A percentile compares a stretch with the other conserved stretches of the same genome.
Evolutionary conservation across 2,329 filamentous ascomycete species (phyloP).

Genomic region (Anthostomella pinea): DNA sequence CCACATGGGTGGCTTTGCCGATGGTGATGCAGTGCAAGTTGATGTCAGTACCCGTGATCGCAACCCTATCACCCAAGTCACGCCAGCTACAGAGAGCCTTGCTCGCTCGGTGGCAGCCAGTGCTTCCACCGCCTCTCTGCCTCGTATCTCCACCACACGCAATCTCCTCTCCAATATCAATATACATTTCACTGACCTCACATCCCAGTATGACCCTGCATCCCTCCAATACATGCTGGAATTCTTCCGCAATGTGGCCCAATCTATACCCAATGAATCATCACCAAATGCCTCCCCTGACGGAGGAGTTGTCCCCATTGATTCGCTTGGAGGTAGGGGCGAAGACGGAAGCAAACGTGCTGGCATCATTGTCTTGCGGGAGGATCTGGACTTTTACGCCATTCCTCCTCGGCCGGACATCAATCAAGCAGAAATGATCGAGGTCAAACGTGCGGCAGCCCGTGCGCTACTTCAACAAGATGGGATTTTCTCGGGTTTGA

Average conservation of each 20-base stretch:
- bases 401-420: conserved; percentile 88
- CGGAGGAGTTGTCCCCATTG: conserved; percentile 62
- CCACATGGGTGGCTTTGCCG: conserved; percentile 88
- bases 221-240: conserved; percentile 99
- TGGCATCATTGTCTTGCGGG: conserved; percentile 92
- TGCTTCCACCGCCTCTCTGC: conserved; percentile 13
- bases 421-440: conserved; percentile 84
- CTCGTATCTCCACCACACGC: conserved; percentile 28
- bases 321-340: conserved; percentile 61
- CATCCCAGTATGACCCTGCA: conserved; percentile 81
- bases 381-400: conserved; percentile 96
- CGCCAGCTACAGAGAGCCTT: conserved; percentile 23
- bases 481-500: conserved; percentile 92
- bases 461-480: conserved; percentile 82
- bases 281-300: conserved; percentile 66
- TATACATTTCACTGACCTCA: conserved; percentile 42
- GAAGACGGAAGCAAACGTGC: conserved; percentile 76
- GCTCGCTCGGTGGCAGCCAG: conserved; percentile 16
- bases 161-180: conserved; percentile 37
- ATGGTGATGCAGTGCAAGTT: conserved; percentile 92
- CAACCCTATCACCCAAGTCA: conserved; percentile 24
- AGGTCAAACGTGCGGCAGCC: conserved; percentile 90
- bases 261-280: conserved; percentile 81
- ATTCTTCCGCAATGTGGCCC: conserved; percentile 93
- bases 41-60: conserved; percentile 67